These are phyloP conservation scores for Sphagnum fallax DNA, from an alignment of 228 moss, liverwort and hornwort species.

Conservation along the genomic window DNA sequence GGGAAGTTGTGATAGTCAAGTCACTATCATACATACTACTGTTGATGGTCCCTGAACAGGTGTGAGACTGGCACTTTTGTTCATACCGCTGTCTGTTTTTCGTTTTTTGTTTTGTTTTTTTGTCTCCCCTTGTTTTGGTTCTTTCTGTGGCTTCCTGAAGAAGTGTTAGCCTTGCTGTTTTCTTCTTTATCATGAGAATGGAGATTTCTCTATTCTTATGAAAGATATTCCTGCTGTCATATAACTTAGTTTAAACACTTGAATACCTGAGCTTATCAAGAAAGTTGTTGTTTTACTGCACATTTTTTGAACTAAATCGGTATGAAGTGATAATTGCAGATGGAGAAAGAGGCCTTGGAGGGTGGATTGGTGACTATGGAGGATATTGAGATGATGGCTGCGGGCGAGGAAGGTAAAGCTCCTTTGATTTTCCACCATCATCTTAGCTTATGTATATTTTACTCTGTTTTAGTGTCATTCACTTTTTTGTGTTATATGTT, in stretches of 20 bases:
- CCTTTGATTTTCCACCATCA: background rate
- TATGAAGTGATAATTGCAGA: conserved; percentile 13
- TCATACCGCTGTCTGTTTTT: too few relatives aligned
- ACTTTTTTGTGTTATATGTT: background rate
- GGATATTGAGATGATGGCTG: conserved; percentile 90
- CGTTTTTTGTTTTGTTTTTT: too few relatives aligned
- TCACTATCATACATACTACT: too few relatives aligned
- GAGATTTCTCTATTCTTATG: too few relatives aligned
- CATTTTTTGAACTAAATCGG: background rate
- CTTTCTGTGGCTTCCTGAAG: too few relatives aligned
- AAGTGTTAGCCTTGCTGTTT: too few relatives aligned
- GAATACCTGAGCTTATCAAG: background rate
- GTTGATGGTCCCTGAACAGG: too few relatives aligned
- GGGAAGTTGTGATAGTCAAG: too few relatives aligned
- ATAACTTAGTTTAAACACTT: background rate
- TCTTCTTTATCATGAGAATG: too few relatives aligned
- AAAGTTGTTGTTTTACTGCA: background rate
- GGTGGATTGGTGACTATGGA: conserved; percentile 73
- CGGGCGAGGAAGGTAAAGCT: conserved; percentile 47
- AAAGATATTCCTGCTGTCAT: too few relatives aligned
- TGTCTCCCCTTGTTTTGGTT: too few relatives aligned
- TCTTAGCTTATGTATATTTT: background rate
- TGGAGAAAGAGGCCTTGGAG: conserved; percentile 69
- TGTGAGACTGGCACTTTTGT: too few relatives aligned
- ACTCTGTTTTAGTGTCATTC: background rate